Evolutionary conservation across 225 moss, liverwort and hornwort species (phyloP).

Genomic region (Asterella californica): DNA sequence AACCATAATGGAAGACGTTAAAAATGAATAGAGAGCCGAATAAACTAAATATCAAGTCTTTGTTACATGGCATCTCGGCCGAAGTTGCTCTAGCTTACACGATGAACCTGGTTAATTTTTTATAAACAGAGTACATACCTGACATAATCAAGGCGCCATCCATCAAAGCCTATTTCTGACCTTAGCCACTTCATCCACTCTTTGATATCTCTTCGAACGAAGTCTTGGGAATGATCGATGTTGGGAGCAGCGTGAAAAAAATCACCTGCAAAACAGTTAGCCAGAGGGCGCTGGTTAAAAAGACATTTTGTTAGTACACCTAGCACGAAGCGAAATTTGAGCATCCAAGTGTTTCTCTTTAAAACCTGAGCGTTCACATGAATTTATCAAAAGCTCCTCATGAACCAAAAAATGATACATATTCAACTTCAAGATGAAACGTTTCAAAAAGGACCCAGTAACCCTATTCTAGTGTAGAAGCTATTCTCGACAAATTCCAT

Average conservation of each 20-base stretch:
- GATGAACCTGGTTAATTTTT: background rate
- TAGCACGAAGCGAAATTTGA: background rate
- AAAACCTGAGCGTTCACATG: no score
- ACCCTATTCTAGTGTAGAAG: no score
- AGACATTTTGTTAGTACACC: background rate
- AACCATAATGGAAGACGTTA: background rate
- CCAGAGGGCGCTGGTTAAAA: background rate
- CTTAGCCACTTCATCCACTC: slow-evolving; percentile 84
- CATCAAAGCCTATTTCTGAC: slow-evolving; percentile 71
- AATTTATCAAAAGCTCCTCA: no score
- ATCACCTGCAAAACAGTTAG: slow-evolving; percentile 48
- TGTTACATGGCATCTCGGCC: background rate
- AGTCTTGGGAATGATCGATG: slow-evolving; percentile 86
- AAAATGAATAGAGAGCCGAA: background rate
- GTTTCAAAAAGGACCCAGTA: no score
- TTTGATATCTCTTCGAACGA: slow-evolving; percentile 68
- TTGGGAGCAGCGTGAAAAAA: slow-evolving; percentile 90
- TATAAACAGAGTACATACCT: slow-evolving; percentile 36
- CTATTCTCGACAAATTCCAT: no score
- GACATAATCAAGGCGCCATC: slow-evolving; percentile 95
- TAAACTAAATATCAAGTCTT: background rate
- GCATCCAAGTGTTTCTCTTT: no score
- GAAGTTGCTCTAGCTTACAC: background rate
- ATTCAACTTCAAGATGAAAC: no score
- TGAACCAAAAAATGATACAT: no score